Conservation (phyloP, 2,329 filamentous ascomycete genomes). For the Calonectria pseudoturangicola region DNA sequence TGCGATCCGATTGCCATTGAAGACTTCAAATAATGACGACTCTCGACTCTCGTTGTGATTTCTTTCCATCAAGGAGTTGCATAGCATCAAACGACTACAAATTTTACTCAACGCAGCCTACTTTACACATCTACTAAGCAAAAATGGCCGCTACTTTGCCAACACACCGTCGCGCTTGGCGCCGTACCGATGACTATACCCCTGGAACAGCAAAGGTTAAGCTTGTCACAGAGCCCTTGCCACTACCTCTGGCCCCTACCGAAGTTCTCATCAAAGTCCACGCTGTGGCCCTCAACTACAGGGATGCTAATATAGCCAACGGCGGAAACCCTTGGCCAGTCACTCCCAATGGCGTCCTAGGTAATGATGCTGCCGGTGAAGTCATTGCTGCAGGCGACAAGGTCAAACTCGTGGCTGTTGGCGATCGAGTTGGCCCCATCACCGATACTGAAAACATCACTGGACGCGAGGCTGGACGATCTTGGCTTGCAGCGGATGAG, state of each 20-base stretch:
- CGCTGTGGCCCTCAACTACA: slow-evolving; percentile 60
- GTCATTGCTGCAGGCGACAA: slow-evolving; percentile 61
- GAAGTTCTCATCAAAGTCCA: slow-evolving; percentile 57
- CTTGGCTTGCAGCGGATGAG: slow-evolving; percentile 66
- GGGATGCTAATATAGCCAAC: slow-evolving; percentile 61
- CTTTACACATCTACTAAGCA: background rate
- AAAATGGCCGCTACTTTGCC: slow-evolving; percentile 5
- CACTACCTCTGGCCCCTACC: slow-evolving; percentile 56
- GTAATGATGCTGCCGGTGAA: slow-evolving; percentile 65
- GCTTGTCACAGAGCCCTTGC: slow-evolving; percentile 58
- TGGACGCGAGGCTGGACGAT: slow-evolving; percentile 59
- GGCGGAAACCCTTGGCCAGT: slow-evolving; percentile 65
- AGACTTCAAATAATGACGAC: background rate
- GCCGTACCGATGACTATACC: slow-evolving; percentile 55
- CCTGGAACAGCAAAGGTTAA: slow-evolving; percentile 58
- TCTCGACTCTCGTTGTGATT: background rate
- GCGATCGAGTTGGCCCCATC: slow-evolving; percentile 62
- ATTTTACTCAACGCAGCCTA: background rate
- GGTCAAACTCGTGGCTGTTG: slow-evolving; percentile 56
- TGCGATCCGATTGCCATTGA: background rate
- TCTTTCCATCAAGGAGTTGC: background rate
- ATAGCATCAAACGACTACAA: no score
- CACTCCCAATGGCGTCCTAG: slow-evolving; percentile 56
- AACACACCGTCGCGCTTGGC: slow-evolving; percentile 51
- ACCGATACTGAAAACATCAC: slow-evolving; percentile 64